phyloP scores from a whole-genome alignment of 2,329 filamentous ascomycete species.

The Fusarium devonianum region DNA sequence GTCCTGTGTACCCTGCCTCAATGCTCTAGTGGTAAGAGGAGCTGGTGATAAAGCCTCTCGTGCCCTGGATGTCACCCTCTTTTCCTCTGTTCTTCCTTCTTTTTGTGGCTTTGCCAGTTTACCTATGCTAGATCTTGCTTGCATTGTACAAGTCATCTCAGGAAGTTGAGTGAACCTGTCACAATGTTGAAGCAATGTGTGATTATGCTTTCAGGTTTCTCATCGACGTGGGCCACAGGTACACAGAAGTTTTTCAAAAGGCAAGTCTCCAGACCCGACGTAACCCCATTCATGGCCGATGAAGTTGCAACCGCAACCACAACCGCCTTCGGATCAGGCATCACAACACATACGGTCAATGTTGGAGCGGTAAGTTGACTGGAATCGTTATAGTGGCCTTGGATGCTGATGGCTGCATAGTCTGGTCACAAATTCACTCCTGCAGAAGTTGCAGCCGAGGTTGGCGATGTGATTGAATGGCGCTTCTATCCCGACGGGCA shows the following conservation, averaged over 20 bases:
- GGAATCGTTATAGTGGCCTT: neutral
- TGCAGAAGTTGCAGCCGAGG: conserved; percentile 41
- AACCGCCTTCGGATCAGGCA: conserved; percentile 17
- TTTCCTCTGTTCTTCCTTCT: conserved; percentile 9
- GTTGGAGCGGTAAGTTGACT: conserved; percentile 36
- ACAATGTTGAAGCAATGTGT: conserved; percentile 34
- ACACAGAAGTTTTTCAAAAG: no score
- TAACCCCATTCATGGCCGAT: neutral
- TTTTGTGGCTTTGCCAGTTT: conserved; percentile 8
- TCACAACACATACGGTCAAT: conserved; percentile 37
- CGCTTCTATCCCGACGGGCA: conserved; percentile 70
- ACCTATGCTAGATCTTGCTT: conserved; percentile 12
- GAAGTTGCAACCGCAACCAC: conserved; percentile 30
- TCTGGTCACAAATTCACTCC: conserved; percentile 46
- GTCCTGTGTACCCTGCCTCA: conserved; percentile 21
- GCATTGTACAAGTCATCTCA: conserved; percentile 15
- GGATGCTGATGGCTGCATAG: conserved; percentile 22
- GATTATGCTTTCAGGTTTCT: conserved; percentile 22
- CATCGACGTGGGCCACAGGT: conserved; percentile 30
- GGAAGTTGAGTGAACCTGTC: conserved; percentile 10
- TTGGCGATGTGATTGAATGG: conserved; percentile 63
- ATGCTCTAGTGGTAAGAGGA: conserved; percentile 3
- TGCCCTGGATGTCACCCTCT: conserved; percentile 33
- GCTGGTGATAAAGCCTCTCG: conserved; percentile 23
- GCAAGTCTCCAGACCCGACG: neutral